phyloP scores from a whole-genome alignment of 768 basidiomycete species.

The Leccinum incarnatum region DNA sequence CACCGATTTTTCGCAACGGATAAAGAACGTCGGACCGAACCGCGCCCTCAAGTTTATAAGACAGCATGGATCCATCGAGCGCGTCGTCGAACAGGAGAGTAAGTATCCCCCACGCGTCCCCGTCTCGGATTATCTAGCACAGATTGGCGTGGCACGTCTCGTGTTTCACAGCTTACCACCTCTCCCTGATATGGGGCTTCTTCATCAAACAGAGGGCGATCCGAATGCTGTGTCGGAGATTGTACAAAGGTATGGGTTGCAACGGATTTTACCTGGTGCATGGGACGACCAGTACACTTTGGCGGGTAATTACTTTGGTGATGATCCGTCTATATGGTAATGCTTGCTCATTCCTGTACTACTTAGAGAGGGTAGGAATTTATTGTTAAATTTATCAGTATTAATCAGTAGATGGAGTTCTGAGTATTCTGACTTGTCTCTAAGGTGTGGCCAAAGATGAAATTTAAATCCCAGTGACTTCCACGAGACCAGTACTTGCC shows the following conservation, averaged over 20 bases:
- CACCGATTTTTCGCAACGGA: slow-evolving; percentile 86
- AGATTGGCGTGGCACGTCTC: slow-evolving; percentile 58
- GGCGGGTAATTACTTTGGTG: slow-evolving; percentile 63
- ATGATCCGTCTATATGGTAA: slow-evolving; percentile 46
- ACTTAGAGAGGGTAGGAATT: not conserved
- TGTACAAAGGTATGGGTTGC: slow-evolving; percentile 50
- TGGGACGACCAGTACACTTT: slow-evolving; percentile 49
- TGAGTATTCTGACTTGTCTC: too few relatives aligned
- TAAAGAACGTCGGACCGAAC: slow-evolving; percentile 75
- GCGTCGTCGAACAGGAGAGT: slow-evolving; percentile 50
- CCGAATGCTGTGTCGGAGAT: slow-evolving; percentile 43
- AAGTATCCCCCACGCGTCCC: slow-evolving; percentile 52
- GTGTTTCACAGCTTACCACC: slow-evolving; percentile 70
- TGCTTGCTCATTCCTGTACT: not conserved
- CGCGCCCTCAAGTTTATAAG: slow-evolving; percentile 77
- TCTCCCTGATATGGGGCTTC: slow-evolving; percentile 40
- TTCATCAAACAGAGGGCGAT: slow-evolving; percentile 39
- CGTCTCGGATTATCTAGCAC: slow-evolving; percentile 53
- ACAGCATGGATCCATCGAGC: slow-evolving; percentile 69
- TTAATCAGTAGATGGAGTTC: too few relatives aligned
- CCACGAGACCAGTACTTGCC: too few relatives aligned
- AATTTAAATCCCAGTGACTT: too few relatives aligned
- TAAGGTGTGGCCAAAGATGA: too few relatives aligned
- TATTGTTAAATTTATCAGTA: not conserved
- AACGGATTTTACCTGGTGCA: slow-evolving; percentile 36